Evolutionary conservation across 768 basidiomycete species (phyloP).

Genomic region (Gymnopilus junonius): DNA sequence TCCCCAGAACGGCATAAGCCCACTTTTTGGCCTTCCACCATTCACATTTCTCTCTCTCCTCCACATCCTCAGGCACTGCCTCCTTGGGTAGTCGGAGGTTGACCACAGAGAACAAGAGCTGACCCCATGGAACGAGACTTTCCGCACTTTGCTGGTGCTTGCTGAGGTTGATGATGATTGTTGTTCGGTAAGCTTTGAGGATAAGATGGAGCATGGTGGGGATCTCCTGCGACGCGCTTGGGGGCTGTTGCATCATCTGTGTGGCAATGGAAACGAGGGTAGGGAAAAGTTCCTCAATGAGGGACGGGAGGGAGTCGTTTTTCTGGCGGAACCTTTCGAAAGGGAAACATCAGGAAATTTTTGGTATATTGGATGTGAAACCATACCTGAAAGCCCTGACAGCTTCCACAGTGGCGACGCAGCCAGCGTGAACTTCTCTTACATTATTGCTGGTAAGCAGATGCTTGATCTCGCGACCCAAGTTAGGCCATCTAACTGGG

Average conservation of each 20-base stretch:
- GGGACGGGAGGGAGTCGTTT: constrained; percentile 56
- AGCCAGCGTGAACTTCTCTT: constrained; percentile 79
- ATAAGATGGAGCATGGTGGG: constrained; percentile 87
- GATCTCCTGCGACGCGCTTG: constrained; percentile 69
- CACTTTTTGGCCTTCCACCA: constrained; percentile 97
- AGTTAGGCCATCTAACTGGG: constrained; percentile 72
- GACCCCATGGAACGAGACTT: constrained; percentile 87
- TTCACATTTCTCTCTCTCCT: constrained; percentile 76
- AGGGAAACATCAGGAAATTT: neutral
- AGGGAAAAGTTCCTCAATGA: constrained; percentile 73
- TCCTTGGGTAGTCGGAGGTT: constrained; percentile 69
- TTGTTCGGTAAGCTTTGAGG: constrained; percentile 85
- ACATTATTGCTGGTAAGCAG: constrained; percentile 68
- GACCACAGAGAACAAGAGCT: constrained; percentile 80
- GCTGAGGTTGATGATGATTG: constrained; percentile 75
- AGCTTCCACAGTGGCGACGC: constrained; percentile 77
- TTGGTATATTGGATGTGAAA: neutral
- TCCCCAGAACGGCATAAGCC: constrained; percentile 82
- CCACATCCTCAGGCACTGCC: constrained; percentile 70
- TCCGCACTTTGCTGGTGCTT: constrained; percentile 74
- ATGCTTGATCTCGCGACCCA: constrained; percentile 69
- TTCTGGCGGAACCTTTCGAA: constrained; percentile 67
- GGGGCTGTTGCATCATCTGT: constrained; percentile 67
- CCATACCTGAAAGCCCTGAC: constrained; percentile 76
- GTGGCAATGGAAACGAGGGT: constrained; percentile 75